Percentiles rank a stretch among this genome's conserved stretches.
phyloP scores from a whole-genome alignment of 2,329 filamentous ascomycete genomes.

The Penicillium hordei region DNA sequence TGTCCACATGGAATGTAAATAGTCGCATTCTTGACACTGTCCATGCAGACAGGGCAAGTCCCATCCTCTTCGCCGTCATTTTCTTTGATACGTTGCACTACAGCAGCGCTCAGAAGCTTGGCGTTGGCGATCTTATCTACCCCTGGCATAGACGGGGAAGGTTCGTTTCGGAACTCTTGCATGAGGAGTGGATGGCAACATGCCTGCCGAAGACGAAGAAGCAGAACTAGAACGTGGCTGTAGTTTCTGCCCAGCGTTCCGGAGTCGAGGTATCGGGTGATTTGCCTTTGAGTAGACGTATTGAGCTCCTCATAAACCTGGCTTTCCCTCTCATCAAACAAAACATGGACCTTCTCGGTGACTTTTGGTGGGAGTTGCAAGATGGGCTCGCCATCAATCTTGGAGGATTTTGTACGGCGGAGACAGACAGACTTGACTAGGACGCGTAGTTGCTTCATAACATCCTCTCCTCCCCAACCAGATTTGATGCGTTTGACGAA shows the following conservation, averaged over 20 bases:
- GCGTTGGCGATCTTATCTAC: conserved; percentile 64
- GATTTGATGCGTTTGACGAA: conserved; percentile 56
- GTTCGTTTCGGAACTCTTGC: conserved; percentile 60
- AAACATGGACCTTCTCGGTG: conserved; percentile 60
- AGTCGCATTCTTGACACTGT: conserved; percentile 69
- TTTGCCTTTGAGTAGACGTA: conserved; percentile 63
- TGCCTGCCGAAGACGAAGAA: conserved; percentile 76
- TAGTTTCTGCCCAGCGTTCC: conserved; percentile 72
- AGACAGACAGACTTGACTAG: conserved; percentile 79
- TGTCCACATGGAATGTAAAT: conserved; percentile 85
- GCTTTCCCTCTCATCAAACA: conserved; percentile 66
- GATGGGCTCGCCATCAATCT: conserved; percentile 77
- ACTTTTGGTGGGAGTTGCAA: conserved; percentile 66
- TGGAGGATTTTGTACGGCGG: conserved; percentile 75
- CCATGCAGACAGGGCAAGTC: conserved; percentile 75
- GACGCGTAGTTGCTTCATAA: conserved; percentile 71
- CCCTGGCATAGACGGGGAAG: conserved; percentile 49
- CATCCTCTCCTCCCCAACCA: conserved; percentile 40
- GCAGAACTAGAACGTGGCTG: conserved; percentile 74
- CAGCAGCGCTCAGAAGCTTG: conserved; percentile 56
- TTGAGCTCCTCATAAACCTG: conserved; percentile 68
- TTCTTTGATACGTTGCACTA: conserved; percentile 65
- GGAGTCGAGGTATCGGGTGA: conserved; percentile 73
- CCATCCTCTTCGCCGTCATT: conserved; percentile 60
- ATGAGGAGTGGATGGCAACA: conserved; percentile 76